Conservation (phyloP, 202 grass and related monocot species). For the Panicum virgatum region DNA sequence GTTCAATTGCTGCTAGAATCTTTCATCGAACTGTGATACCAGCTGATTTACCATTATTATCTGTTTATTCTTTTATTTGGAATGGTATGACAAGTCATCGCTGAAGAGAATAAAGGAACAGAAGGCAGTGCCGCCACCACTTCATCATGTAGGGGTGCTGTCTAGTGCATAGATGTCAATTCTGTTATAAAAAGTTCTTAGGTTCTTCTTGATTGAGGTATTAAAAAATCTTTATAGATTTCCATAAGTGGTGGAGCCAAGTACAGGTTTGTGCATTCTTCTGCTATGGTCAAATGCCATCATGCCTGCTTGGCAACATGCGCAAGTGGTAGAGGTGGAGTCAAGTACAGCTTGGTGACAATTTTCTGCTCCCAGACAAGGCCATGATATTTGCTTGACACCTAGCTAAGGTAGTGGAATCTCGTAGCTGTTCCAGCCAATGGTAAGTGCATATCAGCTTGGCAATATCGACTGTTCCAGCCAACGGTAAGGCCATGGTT, state of each 20-base stretch:
- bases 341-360: constrained; percentile 37
- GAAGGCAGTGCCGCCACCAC: constrained; percentile 41
- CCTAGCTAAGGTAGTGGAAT: constrained; percentile 42
- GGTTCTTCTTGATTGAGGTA: constrained; percentile 37
- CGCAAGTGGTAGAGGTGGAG: constrained; percentile 28
- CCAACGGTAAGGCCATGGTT: neutral
- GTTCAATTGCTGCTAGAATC: constrained; percentile 43
- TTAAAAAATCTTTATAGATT: constrained; percentile 43
- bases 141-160: constrained; percentile 32
- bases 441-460: neutral
- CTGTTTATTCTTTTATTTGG: constrained; percentile 48
- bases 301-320: constrained; percentile 39
- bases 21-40: constrained; percentile 41
- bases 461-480: constrained; percentile 17
- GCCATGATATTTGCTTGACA: constrained; percentile 38
- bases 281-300: constrained; percentile 40
- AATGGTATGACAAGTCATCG: constrained; percentile 33
- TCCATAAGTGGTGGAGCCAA: constrained; percentile 56
- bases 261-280: constrained; percentile 41
- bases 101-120: constrained; percentile 52
- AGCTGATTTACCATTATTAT: constrained; percentile 39
- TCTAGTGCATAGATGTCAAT: constrained; percentile 45
- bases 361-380: constrained; percentile 11
- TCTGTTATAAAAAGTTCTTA: constrained; percentile 24
- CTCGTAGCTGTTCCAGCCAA: constrained; percentile 32